Conservation (phyloP, 2,329 filamentous ascomycete species). For the Leptoxyphium fumago region DNA sequence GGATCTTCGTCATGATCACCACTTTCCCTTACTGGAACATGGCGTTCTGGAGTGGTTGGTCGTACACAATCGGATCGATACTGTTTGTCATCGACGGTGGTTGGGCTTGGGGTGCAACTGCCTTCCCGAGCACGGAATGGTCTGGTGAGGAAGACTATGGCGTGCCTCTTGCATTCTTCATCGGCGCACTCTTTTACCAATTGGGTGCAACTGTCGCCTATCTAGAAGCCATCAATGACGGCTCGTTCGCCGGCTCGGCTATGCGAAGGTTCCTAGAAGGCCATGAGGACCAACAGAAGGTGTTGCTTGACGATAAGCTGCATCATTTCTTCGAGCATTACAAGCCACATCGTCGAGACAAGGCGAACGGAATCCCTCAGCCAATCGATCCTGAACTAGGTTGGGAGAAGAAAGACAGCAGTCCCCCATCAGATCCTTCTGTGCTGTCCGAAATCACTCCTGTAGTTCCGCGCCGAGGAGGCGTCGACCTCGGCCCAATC, state of each 20-base stretch:
- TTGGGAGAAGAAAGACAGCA: constrained; percentile 5
- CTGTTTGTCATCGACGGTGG: constrained; percentile 14
- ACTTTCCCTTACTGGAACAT: constrained; percentile 19
- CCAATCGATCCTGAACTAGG: constrained; percentile 7
- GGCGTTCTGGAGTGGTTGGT: constrained; percentile 15
- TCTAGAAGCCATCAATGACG: constrained; percentile 18
- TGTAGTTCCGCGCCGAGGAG: constrained; percentile 7
- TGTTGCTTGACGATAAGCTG: constrained; percentile 15
- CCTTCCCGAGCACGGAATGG: constrained; percentile 7
- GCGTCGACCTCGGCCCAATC: constrained; percentile 7
- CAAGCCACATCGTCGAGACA: constrained; percentile 4
- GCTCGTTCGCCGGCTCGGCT: constrained; percentile 14
- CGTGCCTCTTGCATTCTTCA: constrained; percentile 12
- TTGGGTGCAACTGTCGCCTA: constrained; percentile 15
- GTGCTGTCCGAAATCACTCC: constrained; percentile 5
- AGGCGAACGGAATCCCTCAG: constrained; percentile 2
- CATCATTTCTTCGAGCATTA: constrained; percentile 9
- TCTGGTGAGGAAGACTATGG: constrained; percentile 9
- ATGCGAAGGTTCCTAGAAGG: constrained; percentile 14
- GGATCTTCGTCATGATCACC: constrained; percentile 11
- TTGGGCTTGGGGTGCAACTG: constrained; percentile 11
- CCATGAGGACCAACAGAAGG: constrained; percentile 12
- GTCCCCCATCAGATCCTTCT: constrained; percentile 5
- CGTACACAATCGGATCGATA: constrained; percentile 14
- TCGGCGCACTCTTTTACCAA: constrained; percentile 16